Conservation (phyloP, 257 asterid genomes). For the Solanum appendiculatum region DNA sequence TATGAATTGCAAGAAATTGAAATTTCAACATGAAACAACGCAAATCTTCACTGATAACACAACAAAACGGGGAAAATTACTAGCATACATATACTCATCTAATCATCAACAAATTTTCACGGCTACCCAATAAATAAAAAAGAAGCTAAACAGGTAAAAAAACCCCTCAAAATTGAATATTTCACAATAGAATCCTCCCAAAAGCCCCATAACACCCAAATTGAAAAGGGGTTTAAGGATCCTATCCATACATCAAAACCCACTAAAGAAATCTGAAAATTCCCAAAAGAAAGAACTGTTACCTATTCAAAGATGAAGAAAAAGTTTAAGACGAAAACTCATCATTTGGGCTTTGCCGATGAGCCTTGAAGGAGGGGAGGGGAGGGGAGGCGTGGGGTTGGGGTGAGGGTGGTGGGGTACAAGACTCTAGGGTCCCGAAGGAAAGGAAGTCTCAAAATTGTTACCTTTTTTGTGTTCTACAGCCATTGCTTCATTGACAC, state of each 20-base stretch:
- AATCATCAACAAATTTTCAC: not conserved
- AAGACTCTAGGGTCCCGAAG: not conserved
- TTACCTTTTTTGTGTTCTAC: not conserved
- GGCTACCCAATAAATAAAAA: not conserved
- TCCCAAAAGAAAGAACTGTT: not conserved
- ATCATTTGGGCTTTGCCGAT: not conserved
- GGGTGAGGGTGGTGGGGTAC: not conserved
- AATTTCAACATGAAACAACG: not conserved
- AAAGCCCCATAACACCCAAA: not conserved
- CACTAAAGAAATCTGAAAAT: not conserved
- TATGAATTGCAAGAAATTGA: not conserved
- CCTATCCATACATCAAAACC: not conserved
- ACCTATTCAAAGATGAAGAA: not conserved
- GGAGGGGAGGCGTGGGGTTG: not conserved
- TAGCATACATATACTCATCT: not conserved
- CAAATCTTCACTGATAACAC: not conserved
- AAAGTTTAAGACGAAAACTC: not conserved
- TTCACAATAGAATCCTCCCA: not conserved
- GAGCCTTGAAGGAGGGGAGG: not conserved
- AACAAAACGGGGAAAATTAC: not conserved
- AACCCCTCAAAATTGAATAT: not conserved
- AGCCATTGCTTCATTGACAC: not conserved
- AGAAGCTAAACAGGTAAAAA: not conserved
- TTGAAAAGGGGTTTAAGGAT: not conserved
- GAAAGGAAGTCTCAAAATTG: not conserved